Evolutionary conservation across 148 eudicot species (phyloP), one percentile per base, ranked within the genome.

Genomic region (Amaranthus hypochondriacus): DNA sequence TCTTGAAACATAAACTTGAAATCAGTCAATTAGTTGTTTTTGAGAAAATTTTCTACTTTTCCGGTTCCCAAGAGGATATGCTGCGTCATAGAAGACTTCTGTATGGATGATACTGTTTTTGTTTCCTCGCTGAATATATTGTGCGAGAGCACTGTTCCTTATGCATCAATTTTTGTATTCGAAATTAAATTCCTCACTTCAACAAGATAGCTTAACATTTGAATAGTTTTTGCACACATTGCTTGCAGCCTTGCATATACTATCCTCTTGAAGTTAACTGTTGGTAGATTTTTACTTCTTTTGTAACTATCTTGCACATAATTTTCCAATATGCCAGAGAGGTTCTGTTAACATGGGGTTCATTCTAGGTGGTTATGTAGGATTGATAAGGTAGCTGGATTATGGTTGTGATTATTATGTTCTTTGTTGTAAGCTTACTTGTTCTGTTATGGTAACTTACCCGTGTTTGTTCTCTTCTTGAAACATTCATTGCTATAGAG

Each of bases 231-330:
- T 13, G 8, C 21, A 58, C 8, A 43, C 49, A 63, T 63, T 63
- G 49, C 49, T 44, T 63, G 67, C 67, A 63, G 43, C 15, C 49
- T 44, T 63, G 67, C 67, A 63, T 7, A 63, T n/a, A 48, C 67
- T 2, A 2, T 63, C 62, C 39, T 15, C 67, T 63, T 63, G 10
- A 63, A 44, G 48, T 63, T 7, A 44, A 3, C 67, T 9, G 12
- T 43, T 62, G 65, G 13, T n/a, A 39, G 65, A 39, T 62, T 42
- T 13, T 62, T 62, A 7, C 43, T 3, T 7, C 2, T 10, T 3
- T 62, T 9, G 9, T 28, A 6, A 8, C 46, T 48, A 63, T 63
- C 15, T 63, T 14, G 67, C 5, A 10, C 5, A 11, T 44, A 44
- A 56, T 1, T 43, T 9, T 4, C n/a, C 66, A 42, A 46, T 47